Conservation (phyloP, 2,329 filamentous ascomycete species). For the Hypoxylon sp. region DNA sequence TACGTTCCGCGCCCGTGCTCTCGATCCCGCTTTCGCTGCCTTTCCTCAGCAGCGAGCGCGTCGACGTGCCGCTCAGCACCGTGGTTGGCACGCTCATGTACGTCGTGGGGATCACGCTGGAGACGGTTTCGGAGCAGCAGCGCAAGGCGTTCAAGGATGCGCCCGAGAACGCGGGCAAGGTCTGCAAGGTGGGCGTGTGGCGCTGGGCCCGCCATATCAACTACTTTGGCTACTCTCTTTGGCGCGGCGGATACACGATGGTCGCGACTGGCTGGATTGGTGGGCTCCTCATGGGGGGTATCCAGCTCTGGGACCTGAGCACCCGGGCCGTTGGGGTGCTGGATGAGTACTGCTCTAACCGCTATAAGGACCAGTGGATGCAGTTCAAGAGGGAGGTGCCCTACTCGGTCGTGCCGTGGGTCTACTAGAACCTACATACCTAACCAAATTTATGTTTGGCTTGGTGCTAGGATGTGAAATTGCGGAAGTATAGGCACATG, state of each 20-base stretch:
- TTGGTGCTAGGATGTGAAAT: neutral
- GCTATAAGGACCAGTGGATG: slow-evolving; percentile 59
- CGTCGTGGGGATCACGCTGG: slow-evolving; percentile 65
- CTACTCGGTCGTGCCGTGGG: slow-evolving; percentile 56
- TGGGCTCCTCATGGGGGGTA: slow-evolving; percentile 51
- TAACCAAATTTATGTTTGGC: neutral
- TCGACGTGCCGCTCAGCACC: slow-evolving; percentile 56
- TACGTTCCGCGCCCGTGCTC: slow-evolving; percentile 46
- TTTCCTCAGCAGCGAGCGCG: slow-evolving; percentile 49
- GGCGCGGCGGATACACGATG: slow-evolving; percentile 54
- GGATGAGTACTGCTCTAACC: slow-evolving; percentile 57
- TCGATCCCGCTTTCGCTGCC: slow-evolving; percentile 42
- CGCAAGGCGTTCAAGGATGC: slow-evolving; percentile 60
- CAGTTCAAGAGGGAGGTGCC: slow-evolving; percentile 58
- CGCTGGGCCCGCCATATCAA: slow-evolving; percentile 59
- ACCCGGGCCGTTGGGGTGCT: slow-evolving; percentile 53
- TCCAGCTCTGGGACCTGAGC: slow-evolving; percentile 54
- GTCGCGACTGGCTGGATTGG: slow-evolving; percentile 57
- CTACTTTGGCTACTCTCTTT: slow-evolving; percentile 57
- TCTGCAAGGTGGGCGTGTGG: slow-evolving; percentile 59
- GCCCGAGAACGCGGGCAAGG: slow-evolving; percentile 57
- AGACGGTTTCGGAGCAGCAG: slow-evolving; percentile 71
- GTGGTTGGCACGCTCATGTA: slow-evolving; percentile 66
- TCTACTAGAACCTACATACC: slow-evolving; percentile 51
- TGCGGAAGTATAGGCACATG: neutral